Percentiles rank a stretch among this genome's conserved stretches.
phyloP scores from a whole-genome alignment of 2,329 filamentous ascomycete species.

The Aspergillus versicolor region DNA sequence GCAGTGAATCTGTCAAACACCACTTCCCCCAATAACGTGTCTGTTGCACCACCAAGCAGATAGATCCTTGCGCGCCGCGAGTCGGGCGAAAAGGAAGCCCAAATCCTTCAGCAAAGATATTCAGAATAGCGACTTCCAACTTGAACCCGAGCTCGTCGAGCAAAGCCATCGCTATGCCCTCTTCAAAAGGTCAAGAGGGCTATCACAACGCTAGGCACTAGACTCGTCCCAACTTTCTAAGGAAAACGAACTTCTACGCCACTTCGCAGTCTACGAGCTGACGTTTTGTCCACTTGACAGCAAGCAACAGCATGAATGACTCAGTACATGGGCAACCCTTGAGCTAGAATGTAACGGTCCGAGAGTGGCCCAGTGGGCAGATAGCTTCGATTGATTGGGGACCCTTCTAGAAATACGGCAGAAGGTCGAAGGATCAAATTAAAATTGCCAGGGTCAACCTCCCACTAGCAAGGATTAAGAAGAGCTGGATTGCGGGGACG shows the following conservation, averaged over 20 bases:
- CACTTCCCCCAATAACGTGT: neutral
- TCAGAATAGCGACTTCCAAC: neutral
- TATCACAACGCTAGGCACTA: neutral
- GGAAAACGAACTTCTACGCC: neutral
- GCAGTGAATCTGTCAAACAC: neutral
- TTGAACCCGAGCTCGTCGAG: neutral
- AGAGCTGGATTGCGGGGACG: too few species aligned
- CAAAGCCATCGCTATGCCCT: neutral
- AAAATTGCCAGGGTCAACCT: too few species aligned
- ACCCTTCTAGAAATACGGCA: slow-evolving; percentile 2
- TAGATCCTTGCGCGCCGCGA: neutral
- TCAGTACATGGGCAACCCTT: neutral
- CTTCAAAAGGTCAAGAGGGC: neutral
- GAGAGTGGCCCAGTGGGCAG: neutral
- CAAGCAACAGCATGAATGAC: neutral
- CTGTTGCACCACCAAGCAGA: neutral
- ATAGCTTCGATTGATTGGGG: neutral
- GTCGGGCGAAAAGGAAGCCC: too few species aligned
- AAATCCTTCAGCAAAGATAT: neutral
- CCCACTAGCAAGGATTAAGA: too few species aligned
- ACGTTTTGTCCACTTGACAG: neutral
- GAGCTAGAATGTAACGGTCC: neutral
- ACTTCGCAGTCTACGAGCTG: neutral
- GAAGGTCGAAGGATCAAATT: neutral
- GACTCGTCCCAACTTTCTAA: neutral